Evolutionary conservation across 352 stramenopile genomes (phyloP).

Genomic region (Globisporangium mamillatum): DNA sequence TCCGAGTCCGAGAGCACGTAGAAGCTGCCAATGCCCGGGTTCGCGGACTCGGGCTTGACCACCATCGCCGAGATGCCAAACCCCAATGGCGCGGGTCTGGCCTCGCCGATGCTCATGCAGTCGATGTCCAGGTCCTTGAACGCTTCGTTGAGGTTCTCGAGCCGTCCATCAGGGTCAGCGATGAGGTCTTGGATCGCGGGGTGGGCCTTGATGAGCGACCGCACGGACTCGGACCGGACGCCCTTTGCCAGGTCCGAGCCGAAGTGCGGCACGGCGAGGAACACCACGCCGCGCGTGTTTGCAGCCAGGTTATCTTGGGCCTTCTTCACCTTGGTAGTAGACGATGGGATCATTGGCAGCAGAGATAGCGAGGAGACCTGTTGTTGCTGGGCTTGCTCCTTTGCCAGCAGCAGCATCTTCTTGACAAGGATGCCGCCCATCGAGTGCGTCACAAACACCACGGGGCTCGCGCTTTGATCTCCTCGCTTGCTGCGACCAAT

Average conservation of each 20-base stretch:
- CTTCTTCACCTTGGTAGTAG: slow-evolving; percentile 11
- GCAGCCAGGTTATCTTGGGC: slow-evolving; percentile 24
- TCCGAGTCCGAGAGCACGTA: slow-evolving; percentile 56
- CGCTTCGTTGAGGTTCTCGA: slow-evolving; percentile 63
- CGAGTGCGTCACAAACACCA: slow-evolving; percentile 87
- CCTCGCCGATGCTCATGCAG: slow-evolving; percentile 72
- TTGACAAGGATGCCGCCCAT: slow-evolving; percentile 87
- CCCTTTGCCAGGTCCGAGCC: slow-evolving; percentile 70
- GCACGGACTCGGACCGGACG: slow-evolving; percentile 63
- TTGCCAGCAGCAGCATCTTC: slow-evolving; percentile 70
- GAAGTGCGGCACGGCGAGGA: slow-evolving; percentile 84
- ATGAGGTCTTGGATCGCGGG: slow-evolving; percentile 71
- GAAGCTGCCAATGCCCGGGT: slow-evolving; percentile 71
- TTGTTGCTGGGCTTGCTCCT: slow-evolving; percentile 18
- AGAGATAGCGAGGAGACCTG: not conserved
- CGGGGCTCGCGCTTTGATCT: slow-evolving; percentile 26
- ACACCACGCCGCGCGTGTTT: slow-evolving; percentile 60
- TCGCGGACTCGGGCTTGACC: slow-evolving; percentile 70
- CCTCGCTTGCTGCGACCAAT: slow-evolving; percentile 35
- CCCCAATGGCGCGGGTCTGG: slow-evolving; percentile 50
- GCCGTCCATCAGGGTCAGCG: slow-evolving; percentile 44
- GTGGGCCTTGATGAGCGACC: slow-evolving; percentile 68
- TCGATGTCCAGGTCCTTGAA: slow-evolving; percentile 68
- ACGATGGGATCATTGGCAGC: not conserved
- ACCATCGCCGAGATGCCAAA: slow-evolving; percentile 74